Base-by-base conservation (phyloP, 2,329 filamentous ascomycete genomes). In the Venturiaceae sp. region DNA sequence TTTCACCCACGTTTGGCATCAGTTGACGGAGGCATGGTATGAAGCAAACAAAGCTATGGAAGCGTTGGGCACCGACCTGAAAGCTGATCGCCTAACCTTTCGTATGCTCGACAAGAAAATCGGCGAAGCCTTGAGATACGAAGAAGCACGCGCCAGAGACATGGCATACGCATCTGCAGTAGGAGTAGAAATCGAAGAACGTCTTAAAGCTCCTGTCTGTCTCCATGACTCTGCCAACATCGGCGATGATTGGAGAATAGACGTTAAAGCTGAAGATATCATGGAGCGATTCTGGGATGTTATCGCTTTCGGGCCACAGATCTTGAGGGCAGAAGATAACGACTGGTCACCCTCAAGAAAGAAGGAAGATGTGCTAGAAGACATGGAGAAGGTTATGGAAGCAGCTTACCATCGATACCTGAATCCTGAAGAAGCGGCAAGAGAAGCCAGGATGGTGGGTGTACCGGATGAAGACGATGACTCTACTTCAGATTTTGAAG, bases 201-300 rank as follows among this genome's bases (percentile, higher is more conserved):
- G 26, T n/a, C 44, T 50, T 13, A 50, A 30, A 30, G 23, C 44
- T 13, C 44, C 44, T 28, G 19, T 26, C 2, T 16, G 44, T 30
- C 44, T 50, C 21, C 44, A 50, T 21, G 26, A 50, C 13, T 50
- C 44, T 30, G 26, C 44, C 13, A 50, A 32, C 8, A 30, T 50
- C n/a, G 44, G 44, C n/a, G 23, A 50, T 16, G 44, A 50, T 50
- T 50, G 44, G 44, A 50, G 26, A 50, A 30, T 50, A 13, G 44
- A 50, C 30, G 14, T 50, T 16, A 30, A 28, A 50, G 44, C 44
- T 30, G 44, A 16, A 6, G 44, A 50, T 7, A 50, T 50, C 44
- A 50, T 50, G 44, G 44, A 50, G 44, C 44, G 44, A 13, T 50
- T 50, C 44, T 50, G 44, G 44, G 44, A 50, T 30, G 26, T 50